Base-by-base conservation (phyloP, 345 rosid genomes). In the Salix exigua region DNA sequence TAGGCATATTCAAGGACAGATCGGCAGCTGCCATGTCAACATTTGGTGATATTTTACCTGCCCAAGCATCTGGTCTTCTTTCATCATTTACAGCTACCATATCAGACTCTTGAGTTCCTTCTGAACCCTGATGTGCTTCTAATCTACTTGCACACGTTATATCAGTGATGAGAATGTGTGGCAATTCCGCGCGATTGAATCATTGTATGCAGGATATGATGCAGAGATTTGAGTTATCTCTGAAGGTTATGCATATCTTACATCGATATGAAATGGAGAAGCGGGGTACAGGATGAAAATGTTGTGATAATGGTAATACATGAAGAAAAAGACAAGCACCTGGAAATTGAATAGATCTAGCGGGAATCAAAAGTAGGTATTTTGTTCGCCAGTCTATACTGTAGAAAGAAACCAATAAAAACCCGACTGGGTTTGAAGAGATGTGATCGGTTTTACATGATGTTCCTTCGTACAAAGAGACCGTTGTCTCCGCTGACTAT, bases 1-100 rank as follows among this genome's bases (percentile, higher is more conserved):
- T 91, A 31, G 98, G 97, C 68, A 90, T 96, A 85, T 96, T 96
- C 88, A 96, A 90, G 86, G 98, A 96, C 79, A 88, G 95, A 88
- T 93, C 99, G 53, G 94, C 97, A 8, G 87, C 99, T 33, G 95
- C 98, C 73, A 92, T 96, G 94, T 96, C 98, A 40, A 89, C 98
- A 9, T 96, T 96, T 73, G 97, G 99, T 42, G 99, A 96, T 83
- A 94, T 96, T 81, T 83, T 96, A 77, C 99, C 99, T 5, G 90
- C 87, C 68, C 98, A 92, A 80, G 99, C 99, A 37, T 95, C 97
- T 0, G 97, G 98, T 76, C 94, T 96, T 81, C 98, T 96, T 86
- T 96, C 99, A 73, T 96, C 99, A 68, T 93, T 96, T 83, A 93
- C 99, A 7, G 76, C 89, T 40, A 81, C 88, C 66, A 84, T 94